Evolutionary conservation across 2,329 filamentous ascomycete species (phyloP).

Genomic region (Trichoderma sp.): DNA sequence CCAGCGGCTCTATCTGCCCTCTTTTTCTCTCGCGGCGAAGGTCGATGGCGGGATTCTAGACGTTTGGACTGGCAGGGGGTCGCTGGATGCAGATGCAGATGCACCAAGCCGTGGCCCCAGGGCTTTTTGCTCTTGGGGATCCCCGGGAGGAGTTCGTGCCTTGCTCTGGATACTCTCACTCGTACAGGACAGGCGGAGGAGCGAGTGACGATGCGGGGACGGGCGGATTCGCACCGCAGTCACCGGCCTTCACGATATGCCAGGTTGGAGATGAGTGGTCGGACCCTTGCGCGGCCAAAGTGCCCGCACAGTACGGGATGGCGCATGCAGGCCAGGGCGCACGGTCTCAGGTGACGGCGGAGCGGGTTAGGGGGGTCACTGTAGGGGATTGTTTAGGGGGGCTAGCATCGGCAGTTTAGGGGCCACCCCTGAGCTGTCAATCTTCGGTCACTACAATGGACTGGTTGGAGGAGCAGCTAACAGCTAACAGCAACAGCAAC

Average conservation of each 20-base stretch:
- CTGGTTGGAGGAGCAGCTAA: not conserved
- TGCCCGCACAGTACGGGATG: slow-evolving; percentile 14
- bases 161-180: not conserved
- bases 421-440: not conserved
- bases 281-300: slow-evolving; percentile 1
- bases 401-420: slow-evolving; percentile 12
- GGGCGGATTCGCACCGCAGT: slow-evolving; percentile 3
- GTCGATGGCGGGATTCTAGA: not conserved
- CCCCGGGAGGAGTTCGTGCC: not conserved
- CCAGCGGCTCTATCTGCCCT: not conserved
- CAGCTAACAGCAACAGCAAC: not conserved
- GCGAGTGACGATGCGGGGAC: not conserved
- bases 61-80: slow-evolving; percentile 3
- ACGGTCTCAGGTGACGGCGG: slow-evolving; percentile 15
- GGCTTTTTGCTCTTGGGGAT: slow-evolving; percentile 8
- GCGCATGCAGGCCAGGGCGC: not conserved
- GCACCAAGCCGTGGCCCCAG: slow-evolving; percentile 1
- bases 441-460: not conserved
- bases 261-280: slow-evolving; percentile 3
- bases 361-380: not conserved
- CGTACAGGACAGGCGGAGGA: not conserved
- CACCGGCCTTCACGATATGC: not conserved
- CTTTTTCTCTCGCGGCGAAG: not conserved
- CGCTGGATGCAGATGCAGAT: not conserved
- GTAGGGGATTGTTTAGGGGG: slow-evolving; percentile 1